Percentiles rank a stretch among this genome's conserved stretches.
These are phyloP conservation scores for Simmondsia chinensis DNA, from an alignment of 148 eudicot genomes.

Conservation along the genomic window DNA sequence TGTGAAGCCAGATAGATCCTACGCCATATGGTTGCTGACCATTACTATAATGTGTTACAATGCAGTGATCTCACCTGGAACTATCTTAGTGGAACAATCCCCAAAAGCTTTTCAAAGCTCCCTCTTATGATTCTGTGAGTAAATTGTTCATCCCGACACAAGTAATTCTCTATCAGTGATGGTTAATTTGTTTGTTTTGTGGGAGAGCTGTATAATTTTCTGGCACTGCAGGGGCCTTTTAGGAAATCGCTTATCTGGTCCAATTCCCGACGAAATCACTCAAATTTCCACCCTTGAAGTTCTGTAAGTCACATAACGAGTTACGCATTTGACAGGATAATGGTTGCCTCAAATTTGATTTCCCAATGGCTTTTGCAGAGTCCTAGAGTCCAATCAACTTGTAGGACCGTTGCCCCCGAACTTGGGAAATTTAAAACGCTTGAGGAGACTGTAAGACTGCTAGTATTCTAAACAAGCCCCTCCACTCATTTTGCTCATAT, in stretches of 20 bases:
- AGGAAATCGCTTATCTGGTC: slow-evolving; percentile 52
- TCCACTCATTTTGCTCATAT: too few species aligned
- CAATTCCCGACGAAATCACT: slow-evolving; percentile 61
- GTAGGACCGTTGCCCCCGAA: slow-evolving; percentile 51
- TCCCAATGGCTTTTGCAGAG: slow-evolving; percentile 18
- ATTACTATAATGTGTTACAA: slow-evolving; percentile 9
- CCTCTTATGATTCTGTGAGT: slow-evolving; percentile 56
- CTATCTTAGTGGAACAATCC: slow-evolving; percentile 66
- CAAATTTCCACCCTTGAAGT: slow-evolving; percentile 50
- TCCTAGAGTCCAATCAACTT: slow-evolving; percentile 50
- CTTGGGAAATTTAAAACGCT: slow-evolving; percentile 52
- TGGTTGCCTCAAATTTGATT: not conserved
- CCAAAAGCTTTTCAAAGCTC: slow-evolving; percentile 32
- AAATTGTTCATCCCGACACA: not conserved
- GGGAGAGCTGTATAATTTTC: not conserved
- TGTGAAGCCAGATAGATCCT: too few species aligned
- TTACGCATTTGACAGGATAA: not conserved
- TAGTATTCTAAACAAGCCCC: too few species aligned
- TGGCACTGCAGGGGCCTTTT: slow-evolving; percentile 34
- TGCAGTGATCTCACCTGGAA: slow-evolving; percentile 64
- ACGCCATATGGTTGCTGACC: too few species aligned
- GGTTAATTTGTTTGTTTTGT: not conserved
- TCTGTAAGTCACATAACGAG: slow-evolving; percentile 36
- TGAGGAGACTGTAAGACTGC: slow-evolving; percentile 63
- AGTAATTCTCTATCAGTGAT: not conserved